phyloP scores from a whole-genome alignment of 2,329 filamentous ascomycete genomes.

The Beauveria sp. region DNA sequence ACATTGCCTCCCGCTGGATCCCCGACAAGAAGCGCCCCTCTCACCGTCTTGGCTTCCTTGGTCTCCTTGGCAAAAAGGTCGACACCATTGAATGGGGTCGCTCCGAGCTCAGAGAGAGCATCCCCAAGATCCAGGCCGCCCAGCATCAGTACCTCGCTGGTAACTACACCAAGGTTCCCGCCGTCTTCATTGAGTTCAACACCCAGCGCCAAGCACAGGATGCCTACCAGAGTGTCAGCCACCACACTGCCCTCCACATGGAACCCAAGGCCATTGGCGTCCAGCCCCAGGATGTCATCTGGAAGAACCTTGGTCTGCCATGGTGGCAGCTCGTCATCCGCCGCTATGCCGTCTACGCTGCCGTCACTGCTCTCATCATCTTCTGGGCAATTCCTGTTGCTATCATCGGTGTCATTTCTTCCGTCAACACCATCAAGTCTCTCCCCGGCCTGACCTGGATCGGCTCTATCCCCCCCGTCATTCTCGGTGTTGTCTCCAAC shows the following conservation, averaged over 20 bases:
- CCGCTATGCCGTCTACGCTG: constrained; percentile 52
- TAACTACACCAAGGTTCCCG: constrained; percentile 55
- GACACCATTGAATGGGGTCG: constrained; percentile 85
- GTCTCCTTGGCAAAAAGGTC: constrained; percentile 58
- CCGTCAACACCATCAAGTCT: constrained; percentile 62
- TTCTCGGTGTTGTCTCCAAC: constrained; percentile 75
- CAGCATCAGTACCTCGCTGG: constrained; percentile 57
- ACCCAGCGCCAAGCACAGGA: constrained; percentile 75
- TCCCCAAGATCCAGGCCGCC: constrained; percentile 57
- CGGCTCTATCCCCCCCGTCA: constrained; percentile 56
- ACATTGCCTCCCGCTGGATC: constrained; percentile 58
- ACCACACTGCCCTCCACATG: constrained; percentile 78
- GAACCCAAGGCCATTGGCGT: constrained; percentile 77
- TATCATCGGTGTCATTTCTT: constrained; percentile 76
- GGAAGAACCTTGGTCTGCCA: constrained; percentile 62
- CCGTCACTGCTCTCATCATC: constrained; percentile 66
- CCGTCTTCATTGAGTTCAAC: constrained; percentile 90
- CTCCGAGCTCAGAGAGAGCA: constrained; percentile 43
- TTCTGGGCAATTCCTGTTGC: constrained; percentile 78
- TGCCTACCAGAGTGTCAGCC: constrained; percentile 74
- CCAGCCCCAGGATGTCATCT: constrained; percentile 73
- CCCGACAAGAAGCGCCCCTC: constrained; percentile 60
- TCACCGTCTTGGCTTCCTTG: constrained; percentile 56
- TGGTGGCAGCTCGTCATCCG: constrained; percentile 74
- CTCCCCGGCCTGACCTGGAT: constrained; percentile 70